Evolutionary conservation across 2,329 filamentous ascomycete species (phyloP).

Genomic region (Alternaria novae-zelandiae): DNA sequence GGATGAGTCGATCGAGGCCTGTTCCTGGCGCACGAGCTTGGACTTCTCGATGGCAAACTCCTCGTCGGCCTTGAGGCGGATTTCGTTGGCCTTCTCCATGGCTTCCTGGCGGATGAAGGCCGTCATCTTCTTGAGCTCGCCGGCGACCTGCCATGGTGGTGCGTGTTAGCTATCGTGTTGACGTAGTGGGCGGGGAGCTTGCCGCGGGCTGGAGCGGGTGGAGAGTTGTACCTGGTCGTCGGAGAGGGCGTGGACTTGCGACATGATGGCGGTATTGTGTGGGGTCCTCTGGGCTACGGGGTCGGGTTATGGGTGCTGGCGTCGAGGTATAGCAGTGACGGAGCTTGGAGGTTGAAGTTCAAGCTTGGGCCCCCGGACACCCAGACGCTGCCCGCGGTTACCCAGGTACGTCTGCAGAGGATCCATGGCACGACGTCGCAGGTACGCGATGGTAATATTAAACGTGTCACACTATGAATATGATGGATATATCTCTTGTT

Average conservation of each 20-base stretch:
- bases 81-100: slow-evolving; percentile 94
- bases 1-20: slow-evolving; percentile 83
- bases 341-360: slow-evolving; percentile 37
- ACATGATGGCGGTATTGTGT: slow-evolving; percentile 69
- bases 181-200: slow-evolving; percentile 28
- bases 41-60: slow-evolving; percentile 99
- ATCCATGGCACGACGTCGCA: slow-evolving; percentile 7
- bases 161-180: slow-evolving; percentile 38
- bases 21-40: slow-evolving; percentile 96
- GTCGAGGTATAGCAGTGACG: slow-evolving; percentile 14
- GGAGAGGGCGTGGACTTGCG: slow-evolving; percentile 90
- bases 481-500: background rate
- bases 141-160: slow-evolving; percentile 73
- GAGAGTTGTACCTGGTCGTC: slow-evolving; percentile 81
- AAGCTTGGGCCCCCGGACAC: slow-evolving; percentile 21
- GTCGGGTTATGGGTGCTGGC: slow-evolving; percentile 1
- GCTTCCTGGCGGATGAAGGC: slow-evolving; percentile 99
- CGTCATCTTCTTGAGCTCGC: slow-evolving; percentile 99
- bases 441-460: background rate
- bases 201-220: slow-evolving; percentile 21
- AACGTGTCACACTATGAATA: background rate
- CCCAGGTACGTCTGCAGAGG: background rate
- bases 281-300: background rate
- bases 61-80: slow-evolving; percentile 97
- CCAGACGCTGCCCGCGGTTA: slow-evolving; percentile 12